Evolutionary conservation across 73 alveolate genomes (phyloP).

Genomic region (Stentor roeselii): DNA sequence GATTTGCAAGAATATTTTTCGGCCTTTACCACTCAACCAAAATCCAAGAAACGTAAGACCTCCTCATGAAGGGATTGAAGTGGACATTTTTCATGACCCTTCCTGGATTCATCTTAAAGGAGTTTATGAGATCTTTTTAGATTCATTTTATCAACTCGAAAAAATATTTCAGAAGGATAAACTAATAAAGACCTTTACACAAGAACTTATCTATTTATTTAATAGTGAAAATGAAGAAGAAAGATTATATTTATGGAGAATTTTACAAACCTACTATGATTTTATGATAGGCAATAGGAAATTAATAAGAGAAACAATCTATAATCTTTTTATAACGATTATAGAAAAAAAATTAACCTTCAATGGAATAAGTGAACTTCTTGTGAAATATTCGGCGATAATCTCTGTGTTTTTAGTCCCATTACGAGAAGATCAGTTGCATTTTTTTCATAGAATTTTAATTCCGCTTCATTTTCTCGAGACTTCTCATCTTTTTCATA

Average conservation of each 20-base stretch:
- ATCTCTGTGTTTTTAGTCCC: slow-evolving; percentile 92
- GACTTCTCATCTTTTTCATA: slow-evolving; percentile 82
- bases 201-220: slow-evolving; percentile 68
- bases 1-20: slow-evolving; percentile 87
- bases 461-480: slow-evolving; percentile 89
- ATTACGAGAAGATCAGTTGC: slow-evolving; percentile 85
- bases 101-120: slow-evolving; percentile 76
- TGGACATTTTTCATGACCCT: slow-evolving; percentile 55
- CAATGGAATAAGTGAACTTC: slow-evolving; percentile 86
- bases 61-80: slow-evolving; percentile 57
- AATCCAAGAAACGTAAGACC: slow-evolving; percentile 40
- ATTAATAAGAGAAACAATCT: slow-evolving; percentile 80
- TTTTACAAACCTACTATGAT: slow-evolving; percentile 80
- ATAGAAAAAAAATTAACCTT: slow-evolving; percentile 83
- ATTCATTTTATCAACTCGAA: no score
- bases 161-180: slow-evolving; percentile 58
- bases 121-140: slow-evolving; percentile 71
- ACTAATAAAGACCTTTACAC: slow-evolving; percentile 59
- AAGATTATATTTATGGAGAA: slow-evolving; percentile 74
- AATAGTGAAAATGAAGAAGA: slow-evolving; percentile 74
- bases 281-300: slow-evolving; percentile 77
- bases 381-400: slow-evolving; percentile 81
- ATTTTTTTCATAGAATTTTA: slow-evolving; percentile 76
- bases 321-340: slow-evolving; percentile 78
- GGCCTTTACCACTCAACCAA: slow-evolving; percentile 83